Percentiles rank a stretch among this genome's conserved stretches.
Evolutionary conservation across 805 yeast genomes (phyloP).

Genomic region (Lipomyces sp.): DNA sequence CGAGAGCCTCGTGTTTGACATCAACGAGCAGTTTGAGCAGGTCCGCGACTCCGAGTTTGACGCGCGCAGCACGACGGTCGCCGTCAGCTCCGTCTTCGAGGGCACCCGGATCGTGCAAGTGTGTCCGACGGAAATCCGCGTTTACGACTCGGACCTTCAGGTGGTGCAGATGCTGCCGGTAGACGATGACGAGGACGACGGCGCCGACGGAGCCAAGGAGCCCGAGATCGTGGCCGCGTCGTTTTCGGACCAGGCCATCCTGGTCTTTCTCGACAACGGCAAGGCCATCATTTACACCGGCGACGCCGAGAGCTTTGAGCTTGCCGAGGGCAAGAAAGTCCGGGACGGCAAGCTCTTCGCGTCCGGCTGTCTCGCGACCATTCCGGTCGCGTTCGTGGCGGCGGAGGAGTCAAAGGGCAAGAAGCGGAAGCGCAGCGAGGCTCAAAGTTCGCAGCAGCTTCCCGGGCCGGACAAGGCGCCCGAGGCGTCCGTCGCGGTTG

Average conservation of each 20-base stretch:
- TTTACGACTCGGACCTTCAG: conserved; percentile 62
- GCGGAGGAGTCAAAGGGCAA: not conserved
- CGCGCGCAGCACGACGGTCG: conserved; percentile 60
- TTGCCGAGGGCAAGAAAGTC: conserved; percentile 7
- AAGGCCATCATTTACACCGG: conserved; percentile 9
- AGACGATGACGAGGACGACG: not conserved
- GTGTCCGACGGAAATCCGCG: conserved; percentile 58
- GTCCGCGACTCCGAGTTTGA: conserved; percentile 61
- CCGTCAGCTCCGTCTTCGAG: conserved; percentile 57
- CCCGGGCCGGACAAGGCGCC: not conserved
- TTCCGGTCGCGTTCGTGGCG: no score
- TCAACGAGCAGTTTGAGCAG: conserved; percentile 49
- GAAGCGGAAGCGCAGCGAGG: not conserved
- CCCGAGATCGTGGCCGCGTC: conserved; percentile 13
- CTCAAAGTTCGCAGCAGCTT: no score
- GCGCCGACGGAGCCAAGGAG: conserved; percentile 1
- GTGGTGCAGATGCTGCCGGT: conserved; percentile 39
- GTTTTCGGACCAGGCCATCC: conserved; percentile 12
- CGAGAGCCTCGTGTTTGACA: conserved; percentile 33
- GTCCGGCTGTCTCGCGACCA: not conserved
- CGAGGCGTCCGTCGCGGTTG: not conserved
- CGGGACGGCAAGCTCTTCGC: not conserved
- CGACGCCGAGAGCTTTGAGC: conserved; percentile 14
- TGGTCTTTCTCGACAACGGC: conserved; percentile 20
- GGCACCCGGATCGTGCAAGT: conserved; percentile 68